phyloP scores from a whole-genome alignment of 495 filamentous ascomycete species.

The Daldinia loculata region DNA sequence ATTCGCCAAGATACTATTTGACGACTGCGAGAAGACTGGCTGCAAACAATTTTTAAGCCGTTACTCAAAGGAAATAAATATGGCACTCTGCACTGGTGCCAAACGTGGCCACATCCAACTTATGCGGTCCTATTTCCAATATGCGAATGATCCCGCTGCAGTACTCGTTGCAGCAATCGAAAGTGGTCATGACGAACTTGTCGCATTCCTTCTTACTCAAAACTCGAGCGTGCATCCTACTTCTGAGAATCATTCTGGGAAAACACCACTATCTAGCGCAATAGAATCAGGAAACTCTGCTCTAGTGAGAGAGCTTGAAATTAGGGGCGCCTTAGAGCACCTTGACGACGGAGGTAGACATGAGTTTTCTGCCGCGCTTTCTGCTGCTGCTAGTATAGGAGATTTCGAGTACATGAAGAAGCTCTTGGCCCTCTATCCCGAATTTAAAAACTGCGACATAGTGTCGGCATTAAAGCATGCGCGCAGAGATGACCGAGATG shows the following conservation, averaged over 20 bases:
- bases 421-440: neutral
- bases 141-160: neutral
- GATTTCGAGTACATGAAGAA: slow-evolving; percentile 10
- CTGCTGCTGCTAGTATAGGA: slow-evolving; percentile 17
- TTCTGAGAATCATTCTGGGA: no score
- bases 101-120: slow-evolving; percentile 14
- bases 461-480: neutral
- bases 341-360: neutral
- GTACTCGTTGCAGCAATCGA: slow-evolving; percentile 24
- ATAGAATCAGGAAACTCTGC: neutral
- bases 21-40: slow-evolving; percentile 1
- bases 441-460: neutral
- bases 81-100: neutral
- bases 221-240: slow-evolving; percentile 9
- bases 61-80: neutral
- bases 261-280: slow-evolving; percentile 19
- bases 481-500: neutral
- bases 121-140: slow-evolving; percentile 11
- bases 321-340: slow-evolving; percentile 10
- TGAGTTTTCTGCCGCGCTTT: neutral
- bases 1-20: slow-evolving; percentile 16
- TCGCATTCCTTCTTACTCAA: slow-evolving; percentile 15
- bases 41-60: slow-evolving; percentile 13
- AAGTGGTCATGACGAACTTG: slow-evolving; percentile 6
- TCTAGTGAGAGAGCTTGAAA: slow-evolving; percentile 16